Base-by-base conservation (phyloP, 352 stramenopile species). In the Aphanomyces invadans region DNA sequence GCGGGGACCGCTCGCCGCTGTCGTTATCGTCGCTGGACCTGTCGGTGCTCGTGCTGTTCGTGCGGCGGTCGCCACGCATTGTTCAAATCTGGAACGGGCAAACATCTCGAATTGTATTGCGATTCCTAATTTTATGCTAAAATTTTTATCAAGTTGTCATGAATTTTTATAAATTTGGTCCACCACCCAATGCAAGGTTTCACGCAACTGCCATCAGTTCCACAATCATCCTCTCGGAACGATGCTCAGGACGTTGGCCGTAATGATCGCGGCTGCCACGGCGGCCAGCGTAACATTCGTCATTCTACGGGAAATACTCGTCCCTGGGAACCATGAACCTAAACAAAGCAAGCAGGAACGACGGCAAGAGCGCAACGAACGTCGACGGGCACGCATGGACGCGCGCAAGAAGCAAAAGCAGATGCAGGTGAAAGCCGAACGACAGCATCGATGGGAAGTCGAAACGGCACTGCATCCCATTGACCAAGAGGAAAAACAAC, bases 1-100 rank as follows among this genome's bases (percentile, higher is more conserved):
- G 71, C 60, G 83, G 83, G 53, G 81, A 90, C 9, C 75, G 79
- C 73, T 92, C 83, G 69, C 36, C 36, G 36, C 75, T 67, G 23
- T 53, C 57, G n/a, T 28, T 26, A 15, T 66, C 59, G 29, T 57
- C 49, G 29, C 49, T 57, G 19, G 49, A 57, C 29, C 29, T 57
- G 17, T 29, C 49, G 21, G 36, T 57, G 49, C 12, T 31, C 15
- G 39, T 62, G 31, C 28, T 19, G 32, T 62, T 62, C 17, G 21
- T 46, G 26, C 54, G 31, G 12, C 12, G 31, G 54, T 46, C 38
- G 12, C 25, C 54, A 9, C 25, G 19, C 54, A 62, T 53, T 21
- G 45, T 26, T 15, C 25, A 21, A 21, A 53, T 53, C 25, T 53
- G 36, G 36, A 42, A 42, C 7, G 36, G 7, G 7, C 7, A 42